Evolutionary conservation across 2,329 filamentous ascomycete genomes (phyloP).

Genomic region (Biscogniauxia sp.): DNA sequence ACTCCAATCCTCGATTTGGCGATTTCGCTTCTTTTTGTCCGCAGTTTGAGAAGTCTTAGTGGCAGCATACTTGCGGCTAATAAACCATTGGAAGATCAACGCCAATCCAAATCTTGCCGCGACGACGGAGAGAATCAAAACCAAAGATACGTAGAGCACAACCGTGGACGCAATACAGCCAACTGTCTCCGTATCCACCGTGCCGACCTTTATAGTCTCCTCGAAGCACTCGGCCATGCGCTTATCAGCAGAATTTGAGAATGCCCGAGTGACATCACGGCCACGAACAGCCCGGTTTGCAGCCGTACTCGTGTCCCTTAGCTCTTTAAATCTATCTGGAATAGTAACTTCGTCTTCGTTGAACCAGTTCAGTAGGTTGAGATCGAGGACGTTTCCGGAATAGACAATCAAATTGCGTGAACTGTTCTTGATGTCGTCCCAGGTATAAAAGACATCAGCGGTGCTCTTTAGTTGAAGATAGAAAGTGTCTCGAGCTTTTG

Average conservation of each 20-base stretch:
- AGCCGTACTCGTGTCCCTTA: constrained; percentile 64
- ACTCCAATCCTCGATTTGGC: constrained; percentile 96
- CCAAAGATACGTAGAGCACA: constrained; percentile 88
- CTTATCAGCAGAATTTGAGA: constrained; percentile 78
- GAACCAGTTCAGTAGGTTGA: constrained; percentile 88
- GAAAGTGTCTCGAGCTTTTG: constrained; percentile 66
- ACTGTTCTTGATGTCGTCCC: constrained; percentile 87
- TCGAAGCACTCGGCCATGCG: constrained; percentile 81
- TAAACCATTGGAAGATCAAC: constrained; percentile 92
- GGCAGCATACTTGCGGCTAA: constrained; percentile 81
- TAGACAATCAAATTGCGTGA: constrained; percentile 92
- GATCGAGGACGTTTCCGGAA: constrained; percentile 87
- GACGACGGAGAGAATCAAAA: constrained; percentile 90
- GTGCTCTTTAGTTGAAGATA: constrained; percentile 65
- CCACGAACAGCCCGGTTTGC: constrained; percentile 68
- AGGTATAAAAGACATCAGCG: constrained; percentile 93
- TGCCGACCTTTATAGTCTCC: constrained; percentile 93
- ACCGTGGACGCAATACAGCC: constrained; percentile 98
- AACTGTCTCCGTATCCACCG: constrained; percentile 91
- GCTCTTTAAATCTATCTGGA: constrained; percentile 74
- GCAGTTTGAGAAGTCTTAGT: constrained; percentile 79
- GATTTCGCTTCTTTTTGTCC: constrained; percentile 78
- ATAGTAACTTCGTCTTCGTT: constrained; percentile 75
- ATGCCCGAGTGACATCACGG: constrained; percentile 83
- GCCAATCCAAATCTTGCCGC: constrained; percentile 83